Percentiles rank a stretch among this genome's conserved stretches.
phyloP scores from a whole-genome alignment of 2,329 filamentous ascomycete genomes.

The Cercospora sp. region DNA sequence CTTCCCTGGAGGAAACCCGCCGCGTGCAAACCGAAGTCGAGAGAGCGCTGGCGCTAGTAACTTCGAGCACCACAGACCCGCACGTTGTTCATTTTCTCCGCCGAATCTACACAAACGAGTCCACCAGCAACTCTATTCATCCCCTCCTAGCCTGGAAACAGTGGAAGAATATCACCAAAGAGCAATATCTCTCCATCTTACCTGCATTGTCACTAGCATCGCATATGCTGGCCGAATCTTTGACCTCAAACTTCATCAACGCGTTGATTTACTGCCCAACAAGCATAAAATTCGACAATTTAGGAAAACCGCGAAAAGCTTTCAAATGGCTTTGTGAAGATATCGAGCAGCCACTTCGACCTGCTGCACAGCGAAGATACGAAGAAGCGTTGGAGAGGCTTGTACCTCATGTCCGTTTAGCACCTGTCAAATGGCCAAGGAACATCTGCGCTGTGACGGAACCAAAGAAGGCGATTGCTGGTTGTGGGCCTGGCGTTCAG shows the following conservation, averaged over 20 bases:
- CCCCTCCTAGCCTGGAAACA: conserved; percentile 1
- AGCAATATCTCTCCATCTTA: conserved; percentile 6
- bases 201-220: conserved; percentile 4
- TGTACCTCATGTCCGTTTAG: background rate
- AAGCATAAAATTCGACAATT: conserved; percentile 2
- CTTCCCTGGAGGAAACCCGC: background rate
- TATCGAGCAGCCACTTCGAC: background rate
- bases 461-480: background rate
- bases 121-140: background rate
- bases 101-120: background rate
- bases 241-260: conserved; percentile 5
- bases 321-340: conserved; percentile 4
- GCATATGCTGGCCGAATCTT: background rate
- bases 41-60: background rate
- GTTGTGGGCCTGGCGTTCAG: background rate
- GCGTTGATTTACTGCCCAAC: conserved; percentile 6
- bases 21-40: background rate
- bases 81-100: background rate
- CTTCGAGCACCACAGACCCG: conserved; percentile 1
- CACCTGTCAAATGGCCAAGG: background rate
- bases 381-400: conserved; percentile 3
- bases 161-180: background rate
- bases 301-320: background rate
- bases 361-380: background rate
- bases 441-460: background rate